Evolutionary conservation across 352 stramenopile species (phyloP), one percentile per base, ranked within the genome.

Genomic region (Phytopythium montanum): DNA sequence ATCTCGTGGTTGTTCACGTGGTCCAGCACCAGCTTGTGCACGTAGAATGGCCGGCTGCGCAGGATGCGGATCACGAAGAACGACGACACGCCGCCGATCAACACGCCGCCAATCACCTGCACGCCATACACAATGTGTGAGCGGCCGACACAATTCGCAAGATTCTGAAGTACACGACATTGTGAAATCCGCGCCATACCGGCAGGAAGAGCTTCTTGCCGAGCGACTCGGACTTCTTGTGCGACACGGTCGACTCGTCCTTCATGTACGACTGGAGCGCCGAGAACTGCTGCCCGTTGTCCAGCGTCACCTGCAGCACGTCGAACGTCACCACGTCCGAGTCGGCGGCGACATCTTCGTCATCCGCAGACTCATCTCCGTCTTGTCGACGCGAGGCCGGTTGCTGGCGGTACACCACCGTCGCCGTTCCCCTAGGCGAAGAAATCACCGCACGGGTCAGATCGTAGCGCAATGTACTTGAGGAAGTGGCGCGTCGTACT

Each of bases 61-160:
- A 92, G 59, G 55, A 92, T 88, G 25, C 82, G 82, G 56, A 92
- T 88, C 25, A 83, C 62, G 36, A 89, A 79, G 66, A 90, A 92
- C 31, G 79, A 85, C 23, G 75, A 70, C 18, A 92, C 59, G 26
- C 82, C 80, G 19, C 82, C 82, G 48, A 92, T 76, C 9, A 92
- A 33, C 3, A 89, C 76, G 52, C 82, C 82, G 26, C 68, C 60
- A 21, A 90, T 70, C 5, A 86, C 67, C 68, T 69, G 13, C 6
- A n/a, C 0, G 16, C 23, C 28, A 10, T 5, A 21, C 52, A 8
- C 10, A 2, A 18, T 12, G 31, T 12, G 48, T 54, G 9, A 54
- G 48, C 48, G 13, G 7, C 9, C 42, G 8, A 12, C 10, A 16
- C 21, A 18, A 14, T 21, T n/a, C n/a, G n/a, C n/a, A n/a, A n/a